Percentiles rank a stretch among this genome's conserved stretches.
phyloP scores from a whole-genome alignment of 192 early-diverging fungal genomes.

The Podila clonocystis region DNA sequence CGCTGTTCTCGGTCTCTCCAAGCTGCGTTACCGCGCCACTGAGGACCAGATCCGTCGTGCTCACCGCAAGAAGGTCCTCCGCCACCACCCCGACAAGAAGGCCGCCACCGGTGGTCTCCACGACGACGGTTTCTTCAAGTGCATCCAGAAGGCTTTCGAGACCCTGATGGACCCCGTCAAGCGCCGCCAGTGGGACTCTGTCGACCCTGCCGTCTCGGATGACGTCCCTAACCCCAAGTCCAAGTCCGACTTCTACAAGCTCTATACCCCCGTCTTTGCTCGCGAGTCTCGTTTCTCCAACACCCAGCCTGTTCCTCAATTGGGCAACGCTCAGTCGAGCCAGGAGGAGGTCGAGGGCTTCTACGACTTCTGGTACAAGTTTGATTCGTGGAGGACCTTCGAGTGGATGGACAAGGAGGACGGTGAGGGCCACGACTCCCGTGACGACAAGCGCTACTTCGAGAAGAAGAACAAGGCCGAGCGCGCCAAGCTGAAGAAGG shows the following conservation, averaged over 20 bases:
- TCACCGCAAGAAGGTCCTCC: slow-evolving; percentile 92
- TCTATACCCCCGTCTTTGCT: slow-evolving; percentile 81
- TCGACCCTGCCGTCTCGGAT: slow-evolving; percentile 87
- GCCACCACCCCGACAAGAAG: slow-evolving; percentile 99
- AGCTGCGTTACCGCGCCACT: slow-evolving; percentile 87
- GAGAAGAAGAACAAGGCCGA: slow-evolving; percentile 96
- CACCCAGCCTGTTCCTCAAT: slow-evolving; percentile 80
- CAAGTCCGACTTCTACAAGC: slow-evolving; percentile 86
- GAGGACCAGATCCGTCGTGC: slow-evolving; percentile 95
- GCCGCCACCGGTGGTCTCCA: slow-evolving; percentile 75
- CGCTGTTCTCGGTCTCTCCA: slow-evolving; percentile 91
- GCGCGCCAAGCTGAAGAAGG: slow-evolving; percentile 94
- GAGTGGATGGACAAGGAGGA: slow-evolving; percentile 99
- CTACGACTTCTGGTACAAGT: slow-evolving; percentile 86
- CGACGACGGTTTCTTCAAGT: slow-evolving; percentile 99
- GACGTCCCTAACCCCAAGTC: slow-evolving; percentile 77
- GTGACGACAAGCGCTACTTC: slow-evolving; percentile 96
- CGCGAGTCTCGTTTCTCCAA: slow-evolving; percentile 95
- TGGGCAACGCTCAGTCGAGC: slow-evolving; percentile 74
- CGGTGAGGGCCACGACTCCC: slow-evolving; percentile 84
- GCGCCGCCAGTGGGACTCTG: slow-evolving; percentile 96
- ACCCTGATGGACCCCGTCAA: slow-evolving; percentile 89
- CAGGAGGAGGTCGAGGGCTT: slow-evolving; percentile 82
- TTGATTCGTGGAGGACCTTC: slow-evolving; percentile 98
- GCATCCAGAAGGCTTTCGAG: slow-evolving; percentile 94